Conservation (phyloP, 2,329 filamentous ascomycete genomes). For the Endoconidiophora laricicola region DNA sequence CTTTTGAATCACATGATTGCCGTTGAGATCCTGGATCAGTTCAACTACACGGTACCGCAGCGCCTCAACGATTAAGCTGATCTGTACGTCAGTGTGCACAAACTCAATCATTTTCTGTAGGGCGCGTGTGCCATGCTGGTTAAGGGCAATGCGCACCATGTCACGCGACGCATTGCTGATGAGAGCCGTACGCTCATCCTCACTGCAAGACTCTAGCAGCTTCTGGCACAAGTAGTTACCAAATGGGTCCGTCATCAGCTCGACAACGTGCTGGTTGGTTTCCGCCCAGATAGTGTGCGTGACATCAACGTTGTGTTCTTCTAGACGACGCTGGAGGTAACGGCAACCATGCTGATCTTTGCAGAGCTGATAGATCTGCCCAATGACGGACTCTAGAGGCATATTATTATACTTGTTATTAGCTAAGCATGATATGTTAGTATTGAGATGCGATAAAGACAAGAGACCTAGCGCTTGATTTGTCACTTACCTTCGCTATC, state of each 20-base stretch:
- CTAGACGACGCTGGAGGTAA: conserved; percentile 91
- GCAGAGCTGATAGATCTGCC: conserved; percentile 78
- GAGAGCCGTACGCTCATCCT: conserved; percentile 83
- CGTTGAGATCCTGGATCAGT: conserved; percentile 91
- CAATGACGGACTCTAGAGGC: conserved; percentile 61
- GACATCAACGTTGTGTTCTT: conserved; percentile 69
- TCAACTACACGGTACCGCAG: conserved; percentile 74
- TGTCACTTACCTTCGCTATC: conserved; percentile 47
- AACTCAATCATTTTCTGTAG: conserved; percentile 99
- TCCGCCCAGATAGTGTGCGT: conserved; percentile 89
- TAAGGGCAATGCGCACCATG: conserved; percentile 84
- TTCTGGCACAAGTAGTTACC: conserved; percentile 99
- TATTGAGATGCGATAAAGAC: not conserved
- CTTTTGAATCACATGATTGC: conserved; percentile 98
- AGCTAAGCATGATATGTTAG: conserved; percentile 22
- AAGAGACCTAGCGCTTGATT: conserved; percentile 7
- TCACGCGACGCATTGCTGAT: conserved; percentile 79
- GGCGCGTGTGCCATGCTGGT: conserved; percentile 91
- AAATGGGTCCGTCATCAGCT: conserved; percentile 97
- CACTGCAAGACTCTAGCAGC: conserved; percentile 84
- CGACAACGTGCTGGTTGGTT: conserved; percentile 82
- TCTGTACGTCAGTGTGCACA: conserved; percentile 71
- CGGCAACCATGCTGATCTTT: conserved; percentile 97
- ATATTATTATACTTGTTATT: conserved; percentile 74
- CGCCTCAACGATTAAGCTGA: conserved; percentile 72